Base-by-base conservation (phyloP, 1,284 basidiomycete species). In the Pseudozyma thailandica region DNA sequence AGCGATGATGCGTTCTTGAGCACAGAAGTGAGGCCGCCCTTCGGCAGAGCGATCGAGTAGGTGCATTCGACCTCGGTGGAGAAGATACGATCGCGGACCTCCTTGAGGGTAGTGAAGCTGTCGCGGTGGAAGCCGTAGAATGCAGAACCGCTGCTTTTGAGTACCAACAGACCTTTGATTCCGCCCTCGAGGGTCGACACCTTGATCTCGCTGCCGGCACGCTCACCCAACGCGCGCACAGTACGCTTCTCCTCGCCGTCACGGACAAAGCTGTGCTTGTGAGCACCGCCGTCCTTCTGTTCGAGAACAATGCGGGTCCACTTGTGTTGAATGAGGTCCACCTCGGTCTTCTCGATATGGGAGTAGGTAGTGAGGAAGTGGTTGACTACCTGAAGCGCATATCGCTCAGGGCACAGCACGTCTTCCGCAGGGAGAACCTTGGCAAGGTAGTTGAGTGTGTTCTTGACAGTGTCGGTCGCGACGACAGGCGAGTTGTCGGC, bases 161-260 rank as follows among this genome's bases (percentile, higher is more conserved):
- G 88, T 12, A 97, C 93, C 2, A 79, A 61, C 50, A 62, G 42
- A n/a, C 75, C 71, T 58, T 66, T 65, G 49, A 79, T 62, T n/a
- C 73, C 72, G 35, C 60, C 69, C 26, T 74, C 52, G 48, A 79
- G 64, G 20, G 66, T 50, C 3, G 58, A 51, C 27, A 75, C 51
- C 6, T 53, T 31, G 15, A 84, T 64, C 41, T 72, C 53, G 50
- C 55, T 77, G 91, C 91, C 33, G 46, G 47, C 44, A 44, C 61
- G 45, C 47, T 41, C 48, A 49, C 89, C 90, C 74, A 88, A 87
- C 31, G 89, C 89, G 20, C 87, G 87, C 6, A 90, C 87, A 20
- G 89, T 82, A 12, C 89, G 86, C 85, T 92, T 94, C 82, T 97
- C 94, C 8, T 94, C 92, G 1, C 94, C 94, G 75, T 97, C 92